phyloP scores from a whole-genome alignment of 495 filamentous ascomycete species.

The Podospora conica region DNA sequence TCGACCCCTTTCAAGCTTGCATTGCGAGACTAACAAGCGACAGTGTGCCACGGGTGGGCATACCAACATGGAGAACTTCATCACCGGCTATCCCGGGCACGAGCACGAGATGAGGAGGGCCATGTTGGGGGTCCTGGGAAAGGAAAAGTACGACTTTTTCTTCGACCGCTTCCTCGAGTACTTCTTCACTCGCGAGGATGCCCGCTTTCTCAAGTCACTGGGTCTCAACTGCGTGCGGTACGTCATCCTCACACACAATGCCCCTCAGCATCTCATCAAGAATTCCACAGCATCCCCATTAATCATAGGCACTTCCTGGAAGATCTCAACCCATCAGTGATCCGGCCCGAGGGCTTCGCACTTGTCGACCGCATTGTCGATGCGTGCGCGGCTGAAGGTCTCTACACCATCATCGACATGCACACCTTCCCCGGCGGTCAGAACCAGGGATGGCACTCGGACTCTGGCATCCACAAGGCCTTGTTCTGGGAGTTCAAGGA shows the following conservation, averaged over 20 bases:
- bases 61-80: constrained; percentile 60
- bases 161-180: constrained; percentile 52
- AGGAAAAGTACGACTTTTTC: constrained; percentile 42
- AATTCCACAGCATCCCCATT: constrained; percentile 58
- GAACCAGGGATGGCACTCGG: constrained; percentile 61
- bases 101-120: constrained; percentile 52
- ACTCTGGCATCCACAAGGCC: constrained; percentile 48
- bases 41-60: constrained; percentile 28
- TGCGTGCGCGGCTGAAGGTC: constrained; percentile 48
- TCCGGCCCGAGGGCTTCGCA: constrained; percentile 53
- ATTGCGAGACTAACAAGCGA: neutral
- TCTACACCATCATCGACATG: constrained; percentile 60
- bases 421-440: constrained; percentile 60
- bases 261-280: too few relatives aligned
- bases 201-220: constrained; percentile 51
- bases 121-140: constrained; percentile 50
- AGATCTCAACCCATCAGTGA: constrained; percentile 53
- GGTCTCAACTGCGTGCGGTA: constrained; percentile 59
- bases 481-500: constrained; percentile 61
- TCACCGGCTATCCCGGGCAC: constrained; percentile 59
- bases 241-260: too few relatives aligned
- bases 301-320: constrained; percentile 63
- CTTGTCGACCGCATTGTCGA: constrained; percentile 55
- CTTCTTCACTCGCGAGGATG: constrained; percentile 58
- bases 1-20: neutral